phyloP scores from a whole-genome alignment of 2,329 filamentous ascomycete species.

The Pestalotiopsis sp. region DNA sequence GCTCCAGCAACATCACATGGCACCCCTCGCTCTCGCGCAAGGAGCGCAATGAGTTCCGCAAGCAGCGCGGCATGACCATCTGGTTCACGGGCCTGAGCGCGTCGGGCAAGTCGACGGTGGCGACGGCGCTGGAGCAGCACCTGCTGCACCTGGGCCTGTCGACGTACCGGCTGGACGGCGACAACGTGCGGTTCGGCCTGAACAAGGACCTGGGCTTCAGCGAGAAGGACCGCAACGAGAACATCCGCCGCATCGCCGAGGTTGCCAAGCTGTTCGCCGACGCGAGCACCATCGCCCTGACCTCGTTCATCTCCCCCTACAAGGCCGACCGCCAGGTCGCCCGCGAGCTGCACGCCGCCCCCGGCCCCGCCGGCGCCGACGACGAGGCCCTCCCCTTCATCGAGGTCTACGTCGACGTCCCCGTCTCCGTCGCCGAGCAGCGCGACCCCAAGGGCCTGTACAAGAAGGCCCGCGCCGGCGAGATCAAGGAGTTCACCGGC shows the following conservation, averaged over 20 bases:
- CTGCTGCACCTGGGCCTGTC: constrained; percentile 82
- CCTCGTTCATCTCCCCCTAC: constrained; percentile 97
- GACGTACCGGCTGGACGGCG: constrained; percentile 93
- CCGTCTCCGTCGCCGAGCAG: constrained; percentile 89
- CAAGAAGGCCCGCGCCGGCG: constrained; percentile 90
- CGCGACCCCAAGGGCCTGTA: constrained; percentile 97
- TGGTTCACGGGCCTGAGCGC: constrained; percentile 98
- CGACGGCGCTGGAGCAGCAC: constrained; percentile 95
- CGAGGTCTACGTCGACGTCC: constrained; percentile 92
- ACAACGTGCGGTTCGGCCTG: constrained; percentile 97
- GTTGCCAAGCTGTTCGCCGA: constrained; percentile 98
- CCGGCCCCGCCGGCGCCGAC: constrained; percentile 64
- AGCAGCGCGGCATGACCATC: constrained; percentile 90
- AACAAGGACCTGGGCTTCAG: constrained; percentile 98
- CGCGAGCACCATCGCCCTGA: constrained; percentile 82
- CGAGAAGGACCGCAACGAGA: constrained; percentile 93
- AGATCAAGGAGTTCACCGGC: constrained; percentile 97
- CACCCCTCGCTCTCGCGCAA: constrained; percentile 78
- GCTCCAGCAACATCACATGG: constrained; percentile 83
- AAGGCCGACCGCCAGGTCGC: constrained; percentile 82
- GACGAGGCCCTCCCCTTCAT: constrained; percentile 80
- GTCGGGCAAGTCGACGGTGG: constrained; percentile 96
- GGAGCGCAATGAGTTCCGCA: constrained; percentile 75
- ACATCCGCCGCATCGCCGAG: constrained; percentile 95
- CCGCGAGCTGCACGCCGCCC: constrained; percentile 72